Conservation (phyloP, 371 early-diverging fungal genomes). For the Quaeritorhiza haematococci region DNA sequence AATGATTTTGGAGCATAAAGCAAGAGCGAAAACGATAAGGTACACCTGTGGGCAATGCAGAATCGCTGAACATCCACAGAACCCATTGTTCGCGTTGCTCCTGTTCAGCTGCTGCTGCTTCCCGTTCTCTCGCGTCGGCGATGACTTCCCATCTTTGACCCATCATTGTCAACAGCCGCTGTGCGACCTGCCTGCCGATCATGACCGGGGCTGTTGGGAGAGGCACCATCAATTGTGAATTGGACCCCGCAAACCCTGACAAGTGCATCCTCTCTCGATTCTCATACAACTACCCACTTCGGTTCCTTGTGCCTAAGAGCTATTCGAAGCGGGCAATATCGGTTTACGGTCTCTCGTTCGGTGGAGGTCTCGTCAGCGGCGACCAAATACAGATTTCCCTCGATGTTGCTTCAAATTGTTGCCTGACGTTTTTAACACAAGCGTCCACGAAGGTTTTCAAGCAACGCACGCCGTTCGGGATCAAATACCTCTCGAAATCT, state of each 20-base stretch:
- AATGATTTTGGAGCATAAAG: no score
- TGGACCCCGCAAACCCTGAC: no score
- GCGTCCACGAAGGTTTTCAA: slow-evolving; percentile 72
- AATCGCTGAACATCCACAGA: slow-evolving; percentile 79
- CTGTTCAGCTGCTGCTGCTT: no score
- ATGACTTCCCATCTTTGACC: no score
- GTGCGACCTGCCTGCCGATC: no score
- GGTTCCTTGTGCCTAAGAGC: slow-evolving; percentile 21
- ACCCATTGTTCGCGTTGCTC: slow-evolving; percentile 66
- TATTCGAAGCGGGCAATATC: slow-evolving; percentile 3
- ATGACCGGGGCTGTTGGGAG: no score
- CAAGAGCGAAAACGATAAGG: no score
- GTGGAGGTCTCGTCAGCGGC: slow-evolving; percentile 74
- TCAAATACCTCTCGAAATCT: background rate
- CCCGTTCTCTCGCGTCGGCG: no score
- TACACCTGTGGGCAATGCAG: slow-evolving; percentile 89
- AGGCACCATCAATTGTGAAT: no score
- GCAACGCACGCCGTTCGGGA: background rate
- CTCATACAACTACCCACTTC: slow-evolving; percentile 26
- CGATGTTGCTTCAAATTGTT: slow-evolving; percentile 37
- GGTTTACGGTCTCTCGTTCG: slow-evolving; percentile 61
- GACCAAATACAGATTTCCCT: slow-evolving; percentile 55
- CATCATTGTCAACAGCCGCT: no score
- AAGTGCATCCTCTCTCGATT: slow-evolving; percentile 5
- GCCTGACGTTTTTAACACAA: slow-evolving; percentile 66